Base-by-base conservation (phyloP, 2,329 filamentous ascomycete species). In the Septoria petroselini region DNA sequence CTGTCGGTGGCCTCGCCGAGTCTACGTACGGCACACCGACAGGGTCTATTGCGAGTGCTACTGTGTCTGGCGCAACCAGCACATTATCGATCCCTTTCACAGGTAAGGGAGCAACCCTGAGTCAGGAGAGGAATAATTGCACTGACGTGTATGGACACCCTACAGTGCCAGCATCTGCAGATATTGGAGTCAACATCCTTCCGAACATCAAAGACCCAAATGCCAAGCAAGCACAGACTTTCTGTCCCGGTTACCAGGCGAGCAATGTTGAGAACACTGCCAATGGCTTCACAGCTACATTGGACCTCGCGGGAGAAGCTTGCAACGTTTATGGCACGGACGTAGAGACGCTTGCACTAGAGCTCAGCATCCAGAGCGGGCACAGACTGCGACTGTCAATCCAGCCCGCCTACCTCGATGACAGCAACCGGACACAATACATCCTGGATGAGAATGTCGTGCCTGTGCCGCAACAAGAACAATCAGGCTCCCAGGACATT, bases 321-420 rank as follows among this genome's bases (percentile, higher is more conserved):
- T 83, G 88, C 72, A 86, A 91, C 67, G 79, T 82, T 17, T 94
- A 91, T 57, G 88, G 89, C 0, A 84, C 77, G 6, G 89, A 94
- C 63, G 72, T 94, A 21, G 75, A 83, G 18, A 72, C 77, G 3
- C 71, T 94, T 41, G 77, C 76, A 29, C 71, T 94, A 25, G 77
- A 80, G 2, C 83, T 93, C 9, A 79, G 64, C 17, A 61, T 66
- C 3, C 66, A 69, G 50, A 60, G 53, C 11, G 49, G 59, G 84
- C 79, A 87, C 58, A 77, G 86, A 1, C 68, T 93, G 33, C 83
- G 84, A 48, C 73, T 93, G 41, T 81, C 83, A 58, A 88, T 94
- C 47, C 72, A 77, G 14, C 86, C 86, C 1, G 77, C 80, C 5
- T 75, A 84, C 60, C 68, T 89, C 29, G 70, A 69, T 56, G 58